Conservation (phyloP, 305 asterid genomes). For the Euphrasia arctica region DNA sequence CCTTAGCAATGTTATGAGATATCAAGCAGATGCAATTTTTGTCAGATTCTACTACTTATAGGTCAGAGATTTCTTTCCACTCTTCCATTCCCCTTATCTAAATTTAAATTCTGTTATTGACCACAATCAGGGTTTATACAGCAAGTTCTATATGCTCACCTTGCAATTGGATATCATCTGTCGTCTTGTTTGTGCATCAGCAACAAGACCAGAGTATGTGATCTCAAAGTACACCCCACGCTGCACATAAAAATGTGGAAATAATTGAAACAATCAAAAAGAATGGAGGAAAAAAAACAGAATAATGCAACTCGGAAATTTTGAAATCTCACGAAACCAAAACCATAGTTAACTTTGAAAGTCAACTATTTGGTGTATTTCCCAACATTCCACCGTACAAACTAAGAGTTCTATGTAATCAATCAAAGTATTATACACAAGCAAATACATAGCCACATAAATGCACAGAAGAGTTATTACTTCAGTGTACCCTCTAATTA, state of each 20-base stretch:
- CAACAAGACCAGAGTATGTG: constrained; percentile 62
- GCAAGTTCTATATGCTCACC: constrained; percentile 39
- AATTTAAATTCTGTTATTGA: too few species aligned
- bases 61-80: not conserved
- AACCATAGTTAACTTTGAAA: not conserved
- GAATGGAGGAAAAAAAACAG: not conserved
- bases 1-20: too few species aligned
- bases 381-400: not conserved
- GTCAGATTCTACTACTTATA: too few species aligned
- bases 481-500: not conserved
- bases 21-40: too few species aligned
- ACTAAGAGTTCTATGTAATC: not conserved
- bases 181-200: constrained; percentile 66
- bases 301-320: not conserved
- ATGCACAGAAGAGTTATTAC: not conserved
- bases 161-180: constrained; percentile 72
- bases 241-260: constrained; percentile 43
- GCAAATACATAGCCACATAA: not conserved
- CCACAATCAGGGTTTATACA: constrained; percentile 2
- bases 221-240: constrained; percentile 92
- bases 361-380: not conserved
- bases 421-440: not conserved
- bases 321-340: constrained; percentile 14
- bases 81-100: not conserved
- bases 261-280: constrained; percentile 8